These are phyloP conservation scores for Penicillium longicatenatum DNA, from an alignment of 495 filamentous ascomycete genomes.

Conservation along the genomic window DNA sequence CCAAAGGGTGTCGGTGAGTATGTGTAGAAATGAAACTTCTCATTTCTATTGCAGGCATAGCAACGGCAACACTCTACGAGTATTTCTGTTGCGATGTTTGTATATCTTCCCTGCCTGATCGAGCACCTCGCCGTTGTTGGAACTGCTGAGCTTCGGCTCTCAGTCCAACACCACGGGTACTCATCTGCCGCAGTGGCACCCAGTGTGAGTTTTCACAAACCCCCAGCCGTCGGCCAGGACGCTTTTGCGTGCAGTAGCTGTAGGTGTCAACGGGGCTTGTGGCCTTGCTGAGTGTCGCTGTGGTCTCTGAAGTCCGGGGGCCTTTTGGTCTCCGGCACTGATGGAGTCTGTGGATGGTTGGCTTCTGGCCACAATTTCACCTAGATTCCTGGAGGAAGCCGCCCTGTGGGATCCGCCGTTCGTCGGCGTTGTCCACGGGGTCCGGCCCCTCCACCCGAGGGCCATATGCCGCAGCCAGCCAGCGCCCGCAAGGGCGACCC, in stretches of 20 bases:
- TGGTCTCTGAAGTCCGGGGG: conserved; percentile 24
- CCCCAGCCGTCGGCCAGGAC: background rate
- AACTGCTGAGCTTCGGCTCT: background rate
- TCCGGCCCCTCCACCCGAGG: conserved; percentile 38
- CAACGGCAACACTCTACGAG: background rate
- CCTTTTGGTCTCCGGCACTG: conserved; percentile 25
- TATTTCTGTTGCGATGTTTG: background rate
- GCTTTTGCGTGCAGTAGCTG: background rate
- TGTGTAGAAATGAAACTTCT: conserved; percentile 18
- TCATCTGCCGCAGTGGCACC: background rate
- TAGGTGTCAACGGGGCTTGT: background rate
- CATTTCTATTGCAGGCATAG: background rate
- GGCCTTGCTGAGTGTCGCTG: too few relatives aligned
- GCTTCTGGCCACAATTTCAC: conserved; percentile 44
- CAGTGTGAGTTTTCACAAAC: background rate
- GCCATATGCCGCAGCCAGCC: conserved; percentile 33
- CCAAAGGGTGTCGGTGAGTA: conserved; percentile 22
- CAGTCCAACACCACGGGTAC: background rate
- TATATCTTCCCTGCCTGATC: conserved; percentile 10
- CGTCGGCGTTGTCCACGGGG: conserved; percentile 27
- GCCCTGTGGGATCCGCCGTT: conserved; percentile 37
- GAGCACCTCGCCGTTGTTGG: conserved; percentile 7
- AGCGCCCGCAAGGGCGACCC: conserved; percentile 2
- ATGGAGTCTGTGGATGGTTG: conserved; percentile 56
- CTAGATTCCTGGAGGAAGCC: conserved; percentile 46